These are phyloP conservation scores for Volutella citrinella DNA, from an alignment of 2,329 filamentous ascomycete species.

Conservation along the genomic window DNA sequence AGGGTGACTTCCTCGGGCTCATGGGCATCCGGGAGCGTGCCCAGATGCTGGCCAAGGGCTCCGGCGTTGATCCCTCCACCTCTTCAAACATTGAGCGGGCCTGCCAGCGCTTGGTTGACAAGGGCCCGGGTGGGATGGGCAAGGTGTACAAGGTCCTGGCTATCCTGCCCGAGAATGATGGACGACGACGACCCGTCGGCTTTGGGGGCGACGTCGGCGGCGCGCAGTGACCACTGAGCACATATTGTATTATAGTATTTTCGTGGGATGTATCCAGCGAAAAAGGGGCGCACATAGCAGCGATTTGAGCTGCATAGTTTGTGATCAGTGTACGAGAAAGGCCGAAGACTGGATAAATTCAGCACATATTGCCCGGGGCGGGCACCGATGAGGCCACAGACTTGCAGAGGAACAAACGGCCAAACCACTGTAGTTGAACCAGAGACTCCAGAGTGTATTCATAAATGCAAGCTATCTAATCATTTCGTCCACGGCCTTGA, in stretches of 20 bases:
- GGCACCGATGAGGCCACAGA: no score
- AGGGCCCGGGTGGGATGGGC: slow-evolving; percentile 83
- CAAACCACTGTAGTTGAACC: no score
- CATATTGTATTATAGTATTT: no score
- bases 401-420: slow-evolving; percentile 3
- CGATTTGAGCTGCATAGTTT: no score
- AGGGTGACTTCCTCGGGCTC: slow-evolving; percentile 71
- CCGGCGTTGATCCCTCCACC: slow-evolving; percentile 40
- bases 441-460: slow-evolving; percentile 17
- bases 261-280: neutral
- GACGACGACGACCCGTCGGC: slow-evolving; percentile 75
- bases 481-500: no score
- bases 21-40: slow-evolving; percentile 85
- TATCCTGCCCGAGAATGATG: slow-evolving; percentile 77
- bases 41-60: slow-evolving; percentile 57
- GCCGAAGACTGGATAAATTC: no score
- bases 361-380: no score
- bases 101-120: slow-evolving; percentile 82
- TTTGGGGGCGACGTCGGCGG: slow-evolving; percentile 73
- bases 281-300: no score
- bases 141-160: slow-evolving; percentile 92
- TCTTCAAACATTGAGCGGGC: slow-evolving; percentile 65
- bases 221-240: no score
- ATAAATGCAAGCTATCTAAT: slow-evolving; percentile 16
- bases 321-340: no score